Percentiles rank a stretch among this genome's conserved stretches.
Conservation (phyloP, 164 flowering plant genomes). For the Protea cynaroides region DNA sequence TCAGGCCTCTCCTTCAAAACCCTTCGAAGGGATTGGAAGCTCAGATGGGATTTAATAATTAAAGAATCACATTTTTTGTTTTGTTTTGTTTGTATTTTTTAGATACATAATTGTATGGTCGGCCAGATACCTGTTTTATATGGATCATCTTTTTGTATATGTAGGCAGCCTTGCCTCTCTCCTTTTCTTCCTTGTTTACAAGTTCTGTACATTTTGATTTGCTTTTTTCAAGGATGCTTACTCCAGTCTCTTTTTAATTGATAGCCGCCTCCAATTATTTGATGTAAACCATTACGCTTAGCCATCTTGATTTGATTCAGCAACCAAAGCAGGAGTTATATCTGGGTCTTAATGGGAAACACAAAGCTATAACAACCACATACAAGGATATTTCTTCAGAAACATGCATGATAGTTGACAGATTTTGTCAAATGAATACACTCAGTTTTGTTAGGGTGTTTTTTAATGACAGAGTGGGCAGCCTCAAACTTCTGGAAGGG, state of each 20-base stretch:
- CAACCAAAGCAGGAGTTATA: not conserved
- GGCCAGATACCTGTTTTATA: too few species aligned
- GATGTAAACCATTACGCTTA: not conserved
- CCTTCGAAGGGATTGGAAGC: too few species aligned
- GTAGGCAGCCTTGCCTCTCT: too few species aligned
- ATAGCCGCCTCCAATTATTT: not conserved
- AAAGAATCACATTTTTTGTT: too few species aligned
- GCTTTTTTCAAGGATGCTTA: not conserved
- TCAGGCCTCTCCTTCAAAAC: too few species aligned
- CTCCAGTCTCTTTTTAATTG: not conserved
- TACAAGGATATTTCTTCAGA: not conserved
- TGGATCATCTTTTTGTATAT: too few species aligned
- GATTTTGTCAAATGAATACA: not conserved
- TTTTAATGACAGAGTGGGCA: slow-evolving; percentile 39
- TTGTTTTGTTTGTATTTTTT: too few species aligned
- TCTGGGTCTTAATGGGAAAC: not conserved
- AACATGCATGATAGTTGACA: not conserved
- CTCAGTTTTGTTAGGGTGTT: slow-evolving; percentile 4
- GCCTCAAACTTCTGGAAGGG: slow-evolving; percentile 34
- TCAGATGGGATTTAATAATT: too few species aligned
- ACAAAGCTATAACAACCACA: not conserved
- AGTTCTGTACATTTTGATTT: too few species aligned
- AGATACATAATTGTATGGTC: too few species aligned
- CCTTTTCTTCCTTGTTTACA: too few species aligned
- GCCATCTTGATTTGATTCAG: not conserved